These are phyloP conservation scores for Trichoderma aggressivum DNA, from an alignment of 2,329 filamentous ascomycete genomes.

Conservation along the genomic window DNA sequence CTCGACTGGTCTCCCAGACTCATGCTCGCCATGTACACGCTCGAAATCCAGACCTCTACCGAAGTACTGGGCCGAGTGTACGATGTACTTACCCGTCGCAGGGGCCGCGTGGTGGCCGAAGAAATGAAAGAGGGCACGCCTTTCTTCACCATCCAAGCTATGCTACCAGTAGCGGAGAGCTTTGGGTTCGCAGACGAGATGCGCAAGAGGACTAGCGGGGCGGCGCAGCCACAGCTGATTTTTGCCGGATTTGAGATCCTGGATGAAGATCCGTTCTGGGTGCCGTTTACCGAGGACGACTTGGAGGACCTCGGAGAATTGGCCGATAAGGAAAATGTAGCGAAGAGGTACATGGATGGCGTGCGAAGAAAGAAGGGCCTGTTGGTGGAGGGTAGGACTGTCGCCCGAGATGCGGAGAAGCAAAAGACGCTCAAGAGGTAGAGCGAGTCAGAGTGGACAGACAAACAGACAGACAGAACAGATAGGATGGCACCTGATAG, in stretches of 20 bases:
- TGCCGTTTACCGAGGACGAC: slow-evolving; percentile 93
- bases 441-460: not conserved
- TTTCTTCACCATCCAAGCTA: slow-evolving; percentile 88
- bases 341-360: slow-evolving; percentile 90
- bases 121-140: slow-evolving; percentile 91
- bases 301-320: slow-evolving; percentile 92
- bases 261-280: slow-evolving; percentile 97
- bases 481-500: not conserved
- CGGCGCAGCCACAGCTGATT: slow-evolving; percentile 86
- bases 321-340: slow-evolving; percentile 92
- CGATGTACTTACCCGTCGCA: slow-evolving; percentile 91
- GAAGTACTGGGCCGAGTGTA: slow-evolving; percentile 96
- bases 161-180: slow-evolving; percentile 87
- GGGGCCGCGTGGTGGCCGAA: slow-evolving; percentile 85
- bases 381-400: slow-evolving; percentile 71
- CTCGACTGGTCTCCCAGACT: slow-evolving; percentile 95
- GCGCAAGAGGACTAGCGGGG: slow-evolving; percentile 86
- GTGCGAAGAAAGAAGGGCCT: slow-evolving; percentile 86
- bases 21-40: slow-evolving; percentile 95
- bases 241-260: slow-evolving; percentile 91
- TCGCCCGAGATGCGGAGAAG: slow-evolving; percentile 89
- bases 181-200: slow-evolving; percentile 98
- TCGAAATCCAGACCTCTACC: slow-evolving; percentile 93
- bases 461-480: not conserved
- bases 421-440: slow-evolving; percentile 67